Conservation (phyloP, 345 rosid genomes). For the Hypericum perforatum region DNA sequence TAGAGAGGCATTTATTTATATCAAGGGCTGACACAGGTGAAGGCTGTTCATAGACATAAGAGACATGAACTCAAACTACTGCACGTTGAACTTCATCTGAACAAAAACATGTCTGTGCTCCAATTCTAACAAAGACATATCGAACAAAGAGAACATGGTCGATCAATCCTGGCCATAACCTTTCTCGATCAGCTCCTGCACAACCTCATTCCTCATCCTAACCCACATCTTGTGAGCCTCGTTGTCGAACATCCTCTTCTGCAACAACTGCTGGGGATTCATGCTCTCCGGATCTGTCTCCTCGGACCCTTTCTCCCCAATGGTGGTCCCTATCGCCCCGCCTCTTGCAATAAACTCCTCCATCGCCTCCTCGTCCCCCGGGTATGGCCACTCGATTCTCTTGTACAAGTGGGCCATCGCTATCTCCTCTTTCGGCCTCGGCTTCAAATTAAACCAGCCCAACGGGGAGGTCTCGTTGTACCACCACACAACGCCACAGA, state of each 20-base stretch:
- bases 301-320: slow-evolving; percentile 59
- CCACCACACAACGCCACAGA: slow-evolving; percentile 58
- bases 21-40: too few species aligned
- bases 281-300: slow-evolving; percentile 42
- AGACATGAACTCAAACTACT: too few species aligned
- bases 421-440: slow-evolving; percentile 69
- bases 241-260: slow-evolving; percentile 62
- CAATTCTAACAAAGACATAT: too few species aligned
- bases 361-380: slow-evolving; percentile 79
- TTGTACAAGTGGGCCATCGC: slow-evolving; percentile 74
- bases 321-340: slow-evolving; percentile 64
- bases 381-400: slow-evolving; percentile 72
- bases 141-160: background rate
- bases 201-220: slow-evolving; percentile 85
- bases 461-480: slow-evolving; percentile 78
- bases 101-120: too few species aligned
- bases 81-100: too few species aligned
- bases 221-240: slow-evolving; percentile 73
- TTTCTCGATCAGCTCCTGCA: slow-evolving; percentile 71
- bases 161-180: slow-evolving; percentile 53
- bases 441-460: slow-evolving; percentile 92
- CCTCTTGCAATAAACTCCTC: slow-evolving; percentile 78
- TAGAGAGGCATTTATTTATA: too few species aligned
- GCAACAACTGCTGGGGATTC: slow-evolving; percentile 51
- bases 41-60: too few species aligned